Percentiles rank a stretch among this genome's conserved stretches.
Evolutionary conservation across 164 flowering plant species (phyloP).

Genomic region (Akebia trifoliata): DNA sequence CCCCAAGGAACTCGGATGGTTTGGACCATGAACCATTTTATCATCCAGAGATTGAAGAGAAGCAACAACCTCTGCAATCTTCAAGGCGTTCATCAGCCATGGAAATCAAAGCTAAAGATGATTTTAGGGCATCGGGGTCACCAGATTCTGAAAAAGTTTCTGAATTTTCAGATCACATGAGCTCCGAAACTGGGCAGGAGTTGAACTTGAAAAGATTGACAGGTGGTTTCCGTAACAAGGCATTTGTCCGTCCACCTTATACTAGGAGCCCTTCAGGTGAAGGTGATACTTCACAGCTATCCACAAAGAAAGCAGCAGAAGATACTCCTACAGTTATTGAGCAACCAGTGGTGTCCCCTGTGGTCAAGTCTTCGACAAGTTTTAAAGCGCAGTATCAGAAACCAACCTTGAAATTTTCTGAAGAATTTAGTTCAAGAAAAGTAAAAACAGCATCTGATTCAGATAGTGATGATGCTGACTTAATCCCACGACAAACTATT

Average conservation of each 20-base stretch:
- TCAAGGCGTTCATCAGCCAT: constrained; percentile 14
- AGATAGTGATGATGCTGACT: constrained; percentile 25
- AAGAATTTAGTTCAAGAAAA: constrained; percentile 19
- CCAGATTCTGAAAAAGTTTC: constrained; percentile 14
- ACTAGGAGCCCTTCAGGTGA: constrained; percentile 21
- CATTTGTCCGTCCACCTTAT: constrained; percentile 45
- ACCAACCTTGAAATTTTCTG: constrained; percentile 9
- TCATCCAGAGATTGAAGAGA: constrained; percentile 9
- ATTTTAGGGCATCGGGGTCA: background rate
- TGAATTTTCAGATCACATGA: constrained; percentile 16
- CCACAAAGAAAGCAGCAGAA: constrained; percentile 16
- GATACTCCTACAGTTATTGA: constrained; percentile 13
- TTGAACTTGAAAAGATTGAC: constrained; percentile 46
- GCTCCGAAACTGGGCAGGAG: constrained; percentile 26
- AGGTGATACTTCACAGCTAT: constrained; percentile 20
- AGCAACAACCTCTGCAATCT: constrained; percentile 11
- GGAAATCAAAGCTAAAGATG: constrained; percentile 14
- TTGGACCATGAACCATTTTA: constrained; percentile 6
- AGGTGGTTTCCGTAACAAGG: constrained; percentile 78
- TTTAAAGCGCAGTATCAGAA: constrained; percentile 15
- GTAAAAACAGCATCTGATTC: constrained; percentile 29
- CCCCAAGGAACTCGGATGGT: constrained; percentile 12
- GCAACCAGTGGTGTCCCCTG: constrained; percentile 15
- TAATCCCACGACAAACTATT: constrained; percentile 15
- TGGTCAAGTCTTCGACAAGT: constrained; percentile 12